Evolutionary conservation across 2,329 filamentous ascomycete genomes (phyloP), one percentile per base, ranked within the genome.

Genomic region (Fusarium zealandicum): DNA sequence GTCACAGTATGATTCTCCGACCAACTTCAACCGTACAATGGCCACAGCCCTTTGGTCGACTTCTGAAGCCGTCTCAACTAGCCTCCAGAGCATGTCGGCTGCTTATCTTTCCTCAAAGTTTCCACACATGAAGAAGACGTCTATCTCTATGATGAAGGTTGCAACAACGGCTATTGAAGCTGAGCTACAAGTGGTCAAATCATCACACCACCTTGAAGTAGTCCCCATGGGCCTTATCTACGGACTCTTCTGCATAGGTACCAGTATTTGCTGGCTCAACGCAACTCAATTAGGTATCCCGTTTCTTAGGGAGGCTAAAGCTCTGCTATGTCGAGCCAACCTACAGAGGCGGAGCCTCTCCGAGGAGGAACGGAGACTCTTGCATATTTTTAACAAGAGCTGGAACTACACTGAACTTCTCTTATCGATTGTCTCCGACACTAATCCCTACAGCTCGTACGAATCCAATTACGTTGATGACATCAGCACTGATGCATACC

Each of bases 51-150:
- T 74, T 0, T 76, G 74, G 75, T 68, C 72, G 1, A 69, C 68
- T 4, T 75, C 74, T 1, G 70, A 73, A 14, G 66, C 74, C 3
- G 73, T 77, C 1, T 74, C 71, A 8, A 73, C 69, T 14, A 71
- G 71, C n/a, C 67, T 77, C 10, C 74, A 77, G 30, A 75, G 73
- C 59, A 77, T 77, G 75, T 75, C 75, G 0, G 74, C 75, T 0
- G 69, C 71, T 0, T 76, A 72, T 12, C 60, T 77, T 10, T 68
- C 70, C 0, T 64, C 69, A 1, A 65, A 70, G 6, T 63, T 75
- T 25, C 73, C 73, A 0, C 66, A 70, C 13, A 68, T 76, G 60
- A 64, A 65, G 14, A 70, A 71, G 18, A 68, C 70, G 0, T 71
- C 74, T 0, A 57, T 69, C 2, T 51, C 64, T 0, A 70, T 74